Base-by-base conservation (phyloP, 352 stramenopile species). In the Globisporangium nunn region DNA sequence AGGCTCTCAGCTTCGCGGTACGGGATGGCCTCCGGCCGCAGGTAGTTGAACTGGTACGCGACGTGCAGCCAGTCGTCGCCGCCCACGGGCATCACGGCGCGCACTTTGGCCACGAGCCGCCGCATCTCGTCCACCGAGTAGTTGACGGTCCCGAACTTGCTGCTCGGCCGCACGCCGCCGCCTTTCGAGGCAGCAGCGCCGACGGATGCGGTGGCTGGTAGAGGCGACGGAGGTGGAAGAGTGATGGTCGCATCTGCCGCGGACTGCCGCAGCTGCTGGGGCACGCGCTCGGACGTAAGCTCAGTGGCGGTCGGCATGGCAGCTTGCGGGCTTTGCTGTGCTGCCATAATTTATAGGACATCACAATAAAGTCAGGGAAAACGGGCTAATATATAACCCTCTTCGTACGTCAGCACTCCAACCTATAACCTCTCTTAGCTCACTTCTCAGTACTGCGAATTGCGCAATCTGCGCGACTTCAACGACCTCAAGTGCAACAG, bases 101-200 rank as follows among this genome's bases (percentile, higher is more conserved):
- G 77, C 45, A 85, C 74, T 50, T 81, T 79, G 11, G 71, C 77
- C 54, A 78, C 81, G 43, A 87, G 66, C 3, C 77, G 77, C 47
- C 68, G 74, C 77, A 87, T 87, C 66, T 85, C 76, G 58, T 85
- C 74, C 39, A 71, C 63, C 59, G 74, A 85, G 68, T 87, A 87
- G 62, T 87, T 85, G 18, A 83, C 74, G 0, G 74, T 85, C 35
- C 74, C 74, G 43, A 82, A 81, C 57, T 85, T 85, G 63, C 72
- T 82, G 66, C 74, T 85, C 23, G 59, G 68, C 2, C 74, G 74
- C 14, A 10, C 58, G 57, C 7, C 50, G 50, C 23, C 28, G 30
- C 15, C 5, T 45, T 45, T 45, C 40, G 40, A 10, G 11, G 37
- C 35, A 14, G 35, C 37, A 17, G 37, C 37, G 14, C 11, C 37